phyloP scores from a whole-genome alignment of 2,329 filamentous ascomycete genomes.

The Aspergillus arachidicola region DNA sequence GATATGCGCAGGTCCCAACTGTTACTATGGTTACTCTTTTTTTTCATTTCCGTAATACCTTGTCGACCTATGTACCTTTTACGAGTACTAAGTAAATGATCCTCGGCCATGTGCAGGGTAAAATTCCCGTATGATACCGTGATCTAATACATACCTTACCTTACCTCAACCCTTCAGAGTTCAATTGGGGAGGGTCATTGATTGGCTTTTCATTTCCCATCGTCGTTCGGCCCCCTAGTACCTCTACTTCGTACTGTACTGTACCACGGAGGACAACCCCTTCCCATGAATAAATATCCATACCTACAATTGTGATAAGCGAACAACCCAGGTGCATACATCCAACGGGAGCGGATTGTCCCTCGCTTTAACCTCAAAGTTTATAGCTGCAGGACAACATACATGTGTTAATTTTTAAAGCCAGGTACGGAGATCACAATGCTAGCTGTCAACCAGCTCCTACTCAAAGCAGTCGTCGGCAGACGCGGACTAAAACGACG shows the following conservation, averaged over 20 bases:
- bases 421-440: neutral
- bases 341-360: neutral
- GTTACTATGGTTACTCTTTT: constrained; percentile 9
- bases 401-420: neutral
- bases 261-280: neutral
- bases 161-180: neutral
- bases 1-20: constrained; percentile 1
- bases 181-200: neutral
- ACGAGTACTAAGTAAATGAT: neutral
- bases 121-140: neutral
- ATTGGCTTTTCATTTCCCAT: neutral
- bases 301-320: neutral
- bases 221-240: neutral
- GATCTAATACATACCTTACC: neutral
- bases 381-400: neutral
- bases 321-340: neutral
- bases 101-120: neutral
- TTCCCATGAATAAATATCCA: neutral
- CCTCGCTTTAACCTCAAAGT: neutral
- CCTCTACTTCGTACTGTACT: neutral
- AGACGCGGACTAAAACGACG: neutral
- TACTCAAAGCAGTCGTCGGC: neutral
- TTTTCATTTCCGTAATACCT: neutral
- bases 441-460: neutral
- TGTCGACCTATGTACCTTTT: neutral